Evolutionary conservation across 2,329 filamentous ascomycete genomes (phyloP).

Genomic region (Calycina marina): DNA sequence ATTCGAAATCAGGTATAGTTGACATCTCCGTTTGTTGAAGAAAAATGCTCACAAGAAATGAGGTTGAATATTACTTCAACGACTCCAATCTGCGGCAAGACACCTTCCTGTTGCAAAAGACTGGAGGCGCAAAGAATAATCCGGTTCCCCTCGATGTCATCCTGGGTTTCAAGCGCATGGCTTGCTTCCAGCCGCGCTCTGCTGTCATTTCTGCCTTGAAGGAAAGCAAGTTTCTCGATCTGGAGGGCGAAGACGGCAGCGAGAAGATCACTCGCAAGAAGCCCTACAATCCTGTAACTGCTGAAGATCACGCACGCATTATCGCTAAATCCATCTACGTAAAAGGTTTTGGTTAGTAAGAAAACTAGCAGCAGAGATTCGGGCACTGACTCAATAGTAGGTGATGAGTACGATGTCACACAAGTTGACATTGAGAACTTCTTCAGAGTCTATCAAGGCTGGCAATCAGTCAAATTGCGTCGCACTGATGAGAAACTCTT

Average conservation of each 20-base stretch:
- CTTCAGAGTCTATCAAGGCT: slow-evolving; percentile 66
- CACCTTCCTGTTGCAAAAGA: slow-evolving; percentile 69
- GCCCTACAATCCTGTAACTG: slow-evolving; percentile 43
- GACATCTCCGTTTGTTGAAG: not conserved
- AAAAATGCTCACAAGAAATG: slow-evolving; percentile 6
- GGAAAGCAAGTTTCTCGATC: slow-evolving; percentile 56
- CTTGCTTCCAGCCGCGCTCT: slow-evolving; percentile 76
- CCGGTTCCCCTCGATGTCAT: slow-evolving; percentile 66
- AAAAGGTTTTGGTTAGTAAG: slow-evolving; percentile 66
- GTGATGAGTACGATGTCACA: slow-evolving; percentile 60
- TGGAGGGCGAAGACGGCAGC: slow-evolving; percentile 58
- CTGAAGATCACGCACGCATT: slow-evolving; percentile 47
- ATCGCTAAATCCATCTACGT: slow-evolving; percentile 65
- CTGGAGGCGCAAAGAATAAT: slow-evolving; percentile 67
- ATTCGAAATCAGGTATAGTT: slow-evolving; percentile 45
- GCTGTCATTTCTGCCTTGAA: slow-evolving; percentile 73
- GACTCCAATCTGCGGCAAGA: slow-evolving; percentile 82
- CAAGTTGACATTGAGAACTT: slow-evolving; percentile 93
- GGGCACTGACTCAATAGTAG: not conserved
- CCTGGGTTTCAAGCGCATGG: slow-evolving; percentile 89
- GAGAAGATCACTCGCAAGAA: slow-evolving; percentile 66
- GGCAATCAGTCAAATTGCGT: slow-evolving; percentile 75
- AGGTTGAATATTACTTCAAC: slow-evolving; percentile 95
- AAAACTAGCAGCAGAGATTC: not conserved
- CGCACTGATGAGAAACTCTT: slow-evolving; percentile 59